Evolutionary conservation across 1,284 basidiomycete genomes (phyloP), one percentile per base, ranked within the genome.

Genomic region (Leccinum holopus): DNA sequence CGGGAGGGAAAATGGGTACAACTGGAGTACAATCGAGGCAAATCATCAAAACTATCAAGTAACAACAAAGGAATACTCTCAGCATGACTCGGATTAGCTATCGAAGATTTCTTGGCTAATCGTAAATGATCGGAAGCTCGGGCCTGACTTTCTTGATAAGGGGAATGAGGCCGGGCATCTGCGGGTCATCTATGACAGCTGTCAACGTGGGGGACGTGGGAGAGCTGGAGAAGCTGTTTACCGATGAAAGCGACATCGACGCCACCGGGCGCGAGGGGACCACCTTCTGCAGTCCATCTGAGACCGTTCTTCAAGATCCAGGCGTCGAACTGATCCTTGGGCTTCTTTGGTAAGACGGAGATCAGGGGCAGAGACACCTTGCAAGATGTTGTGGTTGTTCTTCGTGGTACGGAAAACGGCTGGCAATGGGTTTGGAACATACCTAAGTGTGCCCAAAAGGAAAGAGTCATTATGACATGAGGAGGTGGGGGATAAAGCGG

Each of bases 361-460:
- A 64, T 84, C 84, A 14, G 89, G 86, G 14, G 86, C 77, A 3
- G 92, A 88, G 52, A 95, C 93, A 63, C 93, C 93, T 84, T 92
- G 91, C 18, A 93, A 79, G 75, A 91, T 91, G 77, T 92, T 92
- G 84, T 92, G 91, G 80, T 94, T 94, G 87, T 93, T 91, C 82
- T 94, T 94, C 65, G 92, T 95, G 64, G 90, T 94, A 66, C 92
- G 85, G 84, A 95, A 95, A 41, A 95, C 91, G 66, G 84, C 85
- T 5, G 93, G 92, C 41, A 88, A 89, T 63, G 93, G 85, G 81
- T 94, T 92, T 57, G 91, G 92, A 18, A 93, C 90, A 78, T 91
- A 93, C 90, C 90, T 92, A 67, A 53, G 41, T 88, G 68, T 53
- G 52, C 7, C 5, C 49, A 61, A 35, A 30, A 30, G 30, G 30